Base-by-base conservation (phyloP, 441 rosid species). In the Adansonia rubrostipa region DNA sequence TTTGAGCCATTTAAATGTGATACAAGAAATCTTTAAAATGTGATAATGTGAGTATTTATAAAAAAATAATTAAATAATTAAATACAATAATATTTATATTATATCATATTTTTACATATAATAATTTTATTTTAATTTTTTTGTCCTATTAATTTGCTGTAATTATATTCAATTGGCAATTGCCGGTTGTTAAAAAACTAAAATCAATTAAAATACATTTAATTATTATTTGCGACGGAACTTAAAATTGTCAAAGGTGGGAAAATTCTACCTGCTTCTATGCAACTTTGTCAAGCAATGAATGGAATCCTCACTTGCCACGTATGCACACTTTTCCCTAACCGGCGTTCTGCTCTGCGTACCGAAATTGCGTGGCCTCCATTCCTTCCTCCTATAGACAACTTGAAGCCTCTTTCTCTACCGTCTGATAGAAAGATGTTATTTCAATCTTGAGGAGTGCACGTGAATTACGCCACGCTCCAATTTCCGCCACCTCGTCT, bases 261-360 rank as follows among this genome's bases (percentile, higher is more conserved):
- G 56, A 51, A 51, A 14, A 51, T 14, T 3, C 57, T 15, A n/a
- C 15, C 45, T 42, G 40, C 40, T 4, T 36, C 8, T 6, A 42
- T 6, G 45, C 45, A 42, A 42, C 7, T 45, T 51, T 51, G 58
- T 56, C 15, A 24, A 4, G 42, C 4, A 61, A 61, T 40, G 77
- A 78, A 9, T 63, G 81, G 82, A 67, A 54, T 24, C 1, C 2
- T 5, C 40, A 50, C 20, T 10, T 2, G 44, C 85, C 83, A 84
- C 85, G 85, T 84, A 6, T 33, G 20, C 40, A 47, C 24, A 4
- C 5, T 11, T 78, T 65, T 14, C 77, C 10, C 4, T 17, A 17
- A 48, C 20, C 71, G 62, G 79, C 36, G 74, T 79, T 57, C 45
- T 42, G 45, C 45, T 36, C 57, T 73, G 71, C 73, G 0, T 50